Evolutionary conservation across 345 rosid genomes (phyloP).

Genomic region (Moringa oleifera): DNA sequence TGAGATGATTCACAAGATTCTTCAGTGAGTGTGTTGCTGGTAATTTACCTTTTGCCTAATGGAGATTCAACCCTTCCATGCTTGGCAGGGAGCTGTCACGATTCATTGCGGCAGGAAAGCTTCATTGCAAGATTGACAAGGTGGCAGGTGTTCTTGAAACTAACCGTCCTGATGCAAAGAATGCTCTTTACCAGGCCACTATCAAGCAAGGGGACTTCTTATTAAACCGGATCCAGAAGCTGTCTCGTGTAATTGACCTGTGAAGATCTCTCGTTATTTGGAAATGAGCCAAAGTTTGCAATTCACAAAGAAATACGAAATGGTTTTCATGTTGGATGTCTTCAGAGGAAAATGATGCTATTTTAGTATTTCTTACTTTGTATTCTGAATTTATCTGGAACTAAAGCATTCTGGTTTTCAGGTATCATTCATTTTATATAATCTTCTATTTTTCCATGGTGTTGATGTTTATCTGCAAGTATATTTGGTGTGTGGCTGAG

Average conservation of each 20-base stretch:
- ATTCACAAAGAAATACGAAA: slow-evolving; percentile 6
- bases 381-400: slow-evolving; percentile 5
- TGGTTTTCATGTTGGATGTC: slow-evolving; percentile 2
- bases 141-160: slow-evolving; percentile 99
- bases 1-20: no score
- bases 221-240: slow-evolving; percentile 93
- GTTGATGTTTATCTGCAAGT: no score
- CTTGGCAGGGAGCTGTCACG: slow-evolving; percentile 85
- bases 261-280: slow-evolving; percentile 23
- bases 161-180: slow-evolving; percentile 95
- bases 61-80: background rate
- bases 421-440: background rate
- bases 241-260: slow-evolving; percentile 91
- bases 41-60: background rate
- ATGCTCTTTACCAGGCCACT: slow-evolving; percentile 95
- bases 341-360: slow-evolving; percentile 9
- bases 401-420: slow-evolving; percentile 1
- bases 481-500: no score
- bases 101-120: slow-evolving; percentile 95
- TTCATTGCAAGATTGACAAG: slow-evolving; percentile 98
- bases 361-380: background rate
- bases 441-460: background rate
- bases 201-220: slow-evolving; percentile 99
- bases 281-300: slow-evolving; percentile 9
- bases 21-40: no score